Evolutionary conservation across 805 yeast species (phyloP), one percentile per base, ranked within the genome.

Genomic region (Brettanomyces bruxellensis): DNA sequence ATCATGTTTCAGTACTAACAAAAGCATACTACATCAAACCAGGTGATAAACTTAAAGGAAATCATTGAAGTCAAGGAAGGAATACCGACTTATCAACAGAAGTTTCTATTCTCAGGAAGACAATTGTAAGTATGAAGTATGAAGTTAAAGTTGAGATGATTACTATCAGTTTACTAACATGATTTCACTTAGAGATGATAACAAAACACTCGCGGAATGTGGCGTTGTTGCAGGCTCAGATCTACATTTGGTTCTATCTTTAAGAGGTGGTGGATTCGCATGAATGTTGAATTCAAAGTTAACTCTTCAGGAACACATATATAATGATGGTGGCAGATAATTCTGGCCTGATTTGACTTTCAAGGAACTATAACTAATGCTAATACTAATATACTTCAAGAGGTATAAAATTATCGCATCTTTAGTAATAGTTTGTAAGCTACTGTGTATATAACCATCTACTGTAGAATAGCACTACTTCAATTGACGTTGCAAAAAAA

Each of bases 31-130:
- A 54, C 58, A 62, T 58, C 57, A 57, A 60, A 18, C 47, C 23
- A 61, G 65, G 65, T 62, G 42, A 56, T 60, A 38, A 78, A 83
- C 43, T 80, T 91, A 66, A 91, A 91, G 66, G 97, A 91, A 61
- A 77, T 84, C 61, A 79, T 91, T 69, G 98, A 93, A 64, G 96
- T 91, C 60, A 87, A 87, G 57, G 98, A 91, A 63, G 99, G 98
- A 2, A 91, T 91, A 47, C 96, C 98, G 2, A 97, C 98, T 9
- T 80, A 86, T 30, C 99, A 91, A 67, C 99, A 93, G 66, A 78
- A 96, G 55, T 78, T 91, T 53, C 83, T 91, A 57, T 88, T 77
- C 66, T 81, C 85, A 47, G 99, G 99, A 22, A 86, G 87, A 55
- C 97, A 91, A 69, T 76, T 91, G 83, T 78, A 69, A 62, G 85